These are phyloP conservation scores for Acanthamoeba divionensis DNA, from an alignment of 208 protist genomes.

Conservation along the genomic window DNA sequence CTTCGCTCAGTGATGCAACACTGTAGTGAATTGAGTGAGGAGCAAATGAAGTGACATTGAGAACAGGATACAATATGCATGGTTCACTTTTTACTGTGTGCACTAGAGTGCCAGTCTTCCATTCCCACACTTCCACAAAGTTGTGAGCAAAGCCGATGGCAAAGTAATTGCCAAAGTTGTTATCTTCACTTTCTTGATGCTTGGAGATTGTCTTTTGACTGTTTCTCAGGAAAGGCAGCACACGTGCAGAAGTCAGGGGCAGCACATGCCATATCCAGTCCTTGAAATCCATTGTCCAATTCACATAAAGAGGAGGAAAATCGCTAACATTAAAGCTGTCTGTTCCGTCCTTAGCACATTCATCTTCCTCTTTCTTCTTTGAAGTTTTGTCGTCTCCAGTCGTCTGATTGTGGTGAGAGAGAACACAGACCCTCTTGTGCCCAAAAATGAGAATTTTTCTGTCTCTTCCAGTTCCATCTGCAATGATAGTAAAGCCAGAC, in stretches of 20 bases:
- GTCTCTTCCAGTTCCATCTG: neutral
- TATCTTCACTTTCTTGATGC: neutral
- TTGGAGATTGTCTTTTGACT: neutral
- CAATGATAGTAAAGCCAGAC: too few species aligned
- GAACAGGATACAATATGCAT: conserved; percentile 20
- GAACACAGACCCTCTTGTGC: conserved; percentile 6
- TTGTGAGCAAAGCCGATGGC: conserved; percentile 30
- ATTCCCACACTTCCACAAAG: conserved; percentile 35
- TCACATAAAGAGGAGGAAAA: neutral
- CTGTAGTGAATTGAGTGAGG: neutral
- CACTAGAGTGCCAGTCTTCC: neutral
- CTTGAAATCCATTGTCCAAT: conserved; percentile 11
- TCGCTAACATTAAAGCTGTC: neutral
- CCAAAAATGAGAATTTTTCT: neutral
- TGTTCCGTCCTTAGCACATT: neutral
- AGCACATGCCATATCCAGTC: conserved; percentile 45
- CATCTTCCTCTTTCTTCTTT: too few species aligned
- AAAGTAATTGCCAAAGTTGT: neutral
- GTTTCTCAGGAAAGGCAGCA: neutral
- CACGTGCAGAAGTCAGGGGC: neutral
- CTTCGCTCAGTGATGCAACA: neutral
- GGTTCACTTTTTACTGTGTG: neutral
- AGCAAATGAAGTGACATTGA: neutral
- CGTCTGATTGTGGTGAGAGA: neutral
- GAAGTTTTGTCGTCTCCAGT: neutral